Conservation (phyloP, 2,329 filamentous ascomycete species). For the Cladosporium sp. region DNA sequence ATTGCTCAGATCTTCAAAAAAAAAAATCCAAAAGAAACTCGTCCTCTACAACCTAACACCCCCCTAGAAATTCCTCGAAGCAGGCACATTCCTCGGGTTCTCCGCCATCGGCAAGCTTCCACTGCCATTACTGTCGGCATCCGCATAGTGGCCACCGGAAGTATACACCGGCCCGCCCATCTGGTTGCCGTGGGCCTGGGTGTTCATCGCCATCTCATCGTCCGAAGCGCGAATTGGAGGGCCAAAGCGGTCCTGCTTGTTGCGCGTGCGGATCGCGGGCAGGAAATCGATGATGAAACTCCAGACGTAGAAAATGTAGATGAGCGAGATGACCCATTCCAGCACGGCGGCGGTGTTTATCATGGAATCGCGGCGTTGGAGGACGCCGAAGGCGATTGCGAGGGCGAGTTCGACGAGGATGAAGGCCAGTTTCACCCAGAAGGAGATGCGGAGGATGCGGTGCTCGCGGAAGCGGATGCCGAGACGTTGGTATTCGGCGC, state of each 20-base stretch:
- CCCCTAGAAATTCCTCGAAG: conserved; percentile 20
- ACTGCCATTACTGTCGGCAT: conserved; percentile 18
- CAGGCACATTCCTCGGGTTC: conserved; percentile 8
- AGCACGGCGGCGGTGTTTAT: conserved; percentile 69
- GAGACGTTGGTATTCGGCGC: conserved; percentile 82
- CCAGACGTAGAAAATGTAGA: conserved; percentile 84
- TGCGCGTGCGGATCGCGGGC: conserved; percentile 64
- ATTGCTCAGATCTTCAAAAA: too few relatives aligned
- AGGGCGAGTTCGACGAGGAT: conserved; percentile 74
- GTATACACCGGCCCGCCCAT: conserved; percentile 30
- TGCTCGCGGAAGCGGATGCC: conserved; percentile 74
- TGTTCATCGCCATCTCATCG: conserved; percentile 27
- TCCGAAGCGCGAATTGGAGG: conserved; percentile 35
- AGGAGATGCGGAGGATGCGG: conserved; percentile 67
- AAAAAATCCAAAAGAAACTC: too few relatives aligned
- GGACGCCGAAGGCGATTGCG: conserved; percentile 64
- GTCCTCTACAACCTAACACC: not conserved
- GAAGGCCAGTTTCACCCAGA: conserved; percentile 83
- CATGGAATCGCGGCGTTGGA: conserved; percentile 40
- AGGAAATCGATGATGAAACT: conserved; percentile 77
- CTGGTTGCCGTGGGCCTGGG: conserved; percentile 24
- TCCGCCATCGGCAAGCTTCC: conserved; percentile 20
- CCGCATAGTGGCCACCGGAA: conserved; percentile 19
- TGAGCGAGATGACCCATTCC: conserved; percentile 73
- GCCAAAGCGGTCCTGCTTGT: conserved; percentile 32